phyloP scores from a whole-genome alignment of 2,329 filamentous ascomycete species.

The Arachnomyces sp. region DNA sequence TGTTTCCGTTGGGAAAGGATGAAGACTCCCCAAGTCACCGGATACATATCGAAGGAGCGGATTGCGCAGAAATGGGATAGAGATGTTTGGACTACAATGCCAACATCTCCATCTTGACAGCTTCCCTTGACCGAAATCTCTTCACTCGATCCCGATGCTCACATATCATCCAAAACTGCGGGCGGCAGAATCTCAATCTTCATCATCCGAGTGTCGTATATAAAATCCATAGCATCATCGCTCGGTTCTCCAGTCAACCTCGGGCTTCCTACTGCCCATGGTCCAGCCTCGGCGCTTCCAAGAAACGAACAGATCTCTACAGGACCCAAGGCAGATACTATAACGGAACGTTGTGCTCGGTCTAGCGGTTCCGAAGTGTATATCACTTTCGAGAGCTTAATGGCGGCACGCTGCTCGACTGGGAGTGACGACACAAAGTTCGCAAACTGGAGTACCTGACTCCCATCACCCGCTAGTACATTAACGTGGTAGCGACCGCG shows the following conservation, averaged over 20 bases:
- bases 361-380: constrained; percentile 41
- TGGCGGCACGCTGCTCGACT: constrained; percentile 5
- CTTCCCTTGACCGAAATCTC: neutral
- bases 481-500: constrained; percentile 30
- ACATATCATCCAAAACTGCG: constrained; percentile 6
- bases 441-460: constrained; percentile 32
- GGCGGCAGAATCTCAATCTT: constrained; percentile 32
- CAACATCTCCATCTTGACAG: constrained; percentile 27
- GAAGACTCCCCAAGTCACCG: constrained; percentile 38
- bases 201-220: constrained; percentile 32
- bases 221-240: constrained; percentile 25
- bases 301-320: constrained; percentile 35
- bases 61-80: constrained; percentile 36
- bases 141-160: neutral
- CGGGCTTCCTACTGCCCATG: constrained; percentile 29
- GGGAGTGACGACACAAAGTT: constrained; percentile 28
- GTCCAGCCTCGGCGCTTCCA: constrained; percentile 39
- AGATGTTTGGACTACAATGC: constrained; percentile 37
- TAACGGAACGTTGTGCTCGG: constrained; percentile 22
- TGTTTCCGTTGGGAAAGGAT: constrained; percentile 21
- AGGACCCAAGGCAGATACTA: constrained; percentile 22
- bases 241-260: constrained; percentile 18
- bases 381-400: constrained; percentile 35
- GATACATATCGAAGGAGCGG: constrained; percentile 40
- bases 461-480: constrained; percentile 31